Evolutionary conservation across 148 eudicot genomes (phyloP).

Genomic region (Silene conica): DNA sequence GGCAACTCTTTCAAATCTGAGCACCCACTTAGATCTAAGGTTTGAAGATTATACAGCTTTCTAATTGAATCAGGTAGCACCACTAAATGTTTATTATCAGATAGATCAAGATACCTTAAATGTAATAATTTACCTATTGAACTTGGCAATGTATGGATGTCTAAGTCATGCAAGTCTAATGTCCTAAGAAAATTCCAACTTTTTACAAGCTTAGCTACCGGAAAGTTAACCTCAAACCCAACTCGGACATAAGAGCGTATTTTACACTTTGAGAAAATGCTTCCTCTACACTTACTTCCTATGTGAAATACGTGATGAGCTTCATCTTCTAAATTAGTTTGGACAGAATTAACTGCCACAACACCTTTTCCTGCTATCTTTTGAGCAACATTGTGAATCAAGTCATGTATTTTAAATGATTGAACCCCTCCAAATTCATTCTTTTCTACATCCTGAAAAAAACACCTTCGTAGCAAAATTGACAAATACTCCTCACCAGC

Average conservation of each 20-base stretch:
- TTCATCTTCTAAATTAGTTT: background rate
- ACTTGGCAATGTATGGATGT: conserved; percentile 15
- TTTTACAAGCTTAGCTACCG: background rate
- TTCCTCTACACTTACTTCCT: background rate
- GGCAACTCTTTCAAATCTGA: background rate
- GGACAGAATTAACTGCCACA: background rate
- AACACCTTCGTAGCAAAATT: background rate
- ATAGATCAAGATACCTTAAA: conserved; percentile 38
- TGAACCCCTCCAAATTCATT: background rate
- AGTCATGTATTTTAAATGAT: conserved; percentile 3
- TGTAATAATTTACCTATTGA: conserved; percentile 26
- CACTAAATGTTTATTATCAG: background rate
- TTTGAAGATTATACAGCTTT: conserved; percentile 26
- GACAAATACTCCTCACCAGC: background rate
- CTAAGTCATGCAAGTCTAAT: conserved; percentile 13
- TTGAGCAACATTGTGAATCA: conserved; percentile 5
- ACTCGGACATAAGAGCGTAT: conserved; percentile 9
- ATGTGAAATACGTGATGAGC: conserved; percentile 18
- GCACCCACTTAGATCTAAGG: background rate
- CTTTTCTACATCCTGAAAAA: background rate
- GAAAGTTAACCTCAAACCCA: background rate
- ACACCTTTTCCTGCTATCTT: conserved; percentile 8
- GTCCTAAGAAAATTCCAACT: conserved; percentile 28
- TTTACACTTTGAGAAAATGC: background rate
- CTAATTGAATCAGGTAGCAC: conserved; percentile 22